These are phyloP conservation scores for Rhododendron griersonianum DNA, from an alignment of 148 eudicot species.

Conservation along the genomic window DNA sequence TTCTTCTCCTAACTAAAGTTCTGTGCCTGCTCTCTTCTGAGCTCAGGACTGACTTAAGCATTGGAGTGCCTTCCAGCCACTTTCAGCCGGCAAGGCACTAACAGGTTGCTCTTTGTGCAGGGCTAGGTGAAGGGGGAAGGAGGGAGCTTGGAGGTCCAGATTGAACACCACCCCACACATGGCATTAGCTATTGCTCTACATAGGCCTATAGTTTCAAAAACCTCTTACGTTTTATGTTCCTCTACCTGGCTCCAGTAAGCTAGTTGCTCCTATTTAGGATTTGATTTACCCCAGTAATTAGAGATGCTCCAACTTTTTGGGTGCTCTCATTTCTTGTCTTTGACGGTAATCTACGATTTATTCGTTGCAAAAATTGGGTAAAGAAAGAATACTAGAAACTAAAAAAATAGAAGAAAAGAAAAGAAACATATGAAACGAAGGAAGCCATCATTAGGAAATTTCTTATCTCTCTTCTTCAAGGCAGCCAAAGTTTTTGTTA, in stretches of 20 bases:
- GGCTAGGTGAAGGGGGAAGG: too few species aligned
- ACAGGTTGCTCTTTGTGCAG: too few species aligned
- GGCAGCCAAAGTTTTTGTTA: neutral
- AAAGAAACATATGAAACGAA: neutral
- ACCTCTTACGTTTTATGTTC: neutral
- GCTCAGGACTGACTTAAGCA: too few species aligned
- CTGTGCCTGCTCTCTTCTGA: too few species aligned
- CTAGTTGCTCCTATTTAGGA: neutral
- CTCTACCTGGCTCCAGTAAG: neutral
- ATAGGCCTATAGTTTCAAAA: neutral
- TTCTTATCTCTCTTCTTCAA: neutral
- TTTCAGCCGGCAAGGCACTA: too few species aligned
- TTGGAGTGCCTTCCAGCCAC: too few species aligned
- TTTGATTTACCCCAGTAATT: neutral
- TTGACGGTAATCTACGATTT: neutral
- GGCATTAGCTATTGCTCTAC: neutral
- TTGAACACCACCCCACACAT: too few species aligned
- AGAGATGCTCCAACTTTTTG: neutral
- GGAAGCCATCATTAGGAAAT: neutral
- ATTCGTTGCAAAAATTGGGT: neutral
- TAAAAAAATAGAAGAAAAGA: neutral
- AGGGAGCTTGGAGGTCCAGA: too few species aligned
- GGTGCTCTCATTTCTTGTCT: neutral
- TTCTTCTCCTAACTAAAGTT: too few species aligned
- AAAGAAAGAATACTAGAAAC: neutral